Evolutionary conservation across 2,329 filamentous ascomycete genomes (phyloP), one percentile per base, ranked within the genome.

Genomic region (Lachnellula hyalina): DNA sequence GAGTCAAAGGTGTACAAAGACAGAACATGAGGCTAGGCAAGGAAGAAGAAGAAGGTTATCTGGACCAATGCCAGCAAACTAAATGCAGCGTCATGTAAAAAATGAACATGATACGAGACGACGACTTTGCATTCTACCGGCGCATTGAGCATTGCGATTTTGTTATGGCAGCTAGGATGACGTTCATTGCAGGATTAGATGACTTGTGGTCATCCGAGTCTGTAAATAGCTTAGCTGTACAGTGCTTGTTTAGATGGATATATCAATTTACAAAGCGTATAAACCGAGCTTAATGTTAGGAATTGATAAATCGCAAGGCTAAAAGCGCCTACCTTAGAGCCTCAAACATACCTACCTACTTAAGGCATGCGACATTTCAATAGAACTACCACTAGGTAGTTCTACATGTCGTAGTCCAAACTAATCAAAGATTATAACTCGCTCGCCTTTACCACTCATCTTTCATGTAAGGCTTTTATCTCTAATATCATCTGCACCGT

Each of bases 21-120:
- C 78, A 82, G 62, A 85, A 81, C 62, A 72, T 75, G 51, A 73
- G 78, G 44, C 41, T 63, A 8, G 63, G 64, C 4, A 83, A 80
- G 1, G 79, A 79, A 3, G 83, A 83, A 5, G 88, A 90, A 55
- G 82, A 84, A 23, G 87, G 88, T 0, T 96, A 96, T 70, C 72
- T 96, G 65, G 89, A 93, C 56, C 81, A 85, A 66, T 82, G 83
- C 54, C 74, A 76, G 58, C 72, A 71, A 58, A 75, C 66, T n/a
- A 72, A 72, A 50, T 82, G 79, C 63, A 58, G 53, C 36, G 56
- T 80, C n/a, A 80, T 81, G 77, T 82, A 69, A 54, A 53, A 12
- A 25, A 51, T 36, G 34, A 46, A 15, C 11, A 15, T 28, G 15
- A 55, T 45, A 52, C 17, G 54, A 56, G 17, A 38, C 11, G 17